Percentiles rank a stretch among this genome's conserved stretches.
Conservation (phyloP, 2,329 filamentous ascomycete genomes). For the Chrysosporium keratinophilum region DNA sequence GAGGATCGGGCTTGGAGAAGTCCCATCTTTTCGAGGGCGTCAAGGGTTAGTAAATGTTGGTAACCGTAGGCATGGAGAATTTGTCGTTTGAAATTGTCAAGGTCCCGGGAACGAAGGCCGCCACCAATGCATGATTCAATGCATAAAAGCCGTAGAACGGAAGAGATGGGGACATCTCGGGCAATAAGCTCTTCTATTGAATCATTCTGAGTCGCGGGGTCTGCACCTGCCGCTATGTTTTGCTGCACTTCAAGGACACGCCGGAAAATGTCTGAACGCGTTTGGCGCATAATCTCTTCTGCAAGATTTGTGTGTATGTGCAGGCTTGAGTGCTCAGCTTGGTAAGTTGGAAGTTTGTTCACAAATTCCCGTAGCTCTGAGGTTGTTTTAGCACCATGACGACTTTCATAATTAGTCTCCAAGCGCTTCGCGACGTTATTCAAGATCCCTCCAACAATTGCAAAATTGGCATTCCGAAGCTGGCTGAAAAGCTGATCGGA, state of each 20-base stretch:
- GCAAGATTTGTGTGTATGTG: slow-evolving; percentile 84
- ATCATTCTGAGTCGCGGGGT: slow-evolving; percentile 80
- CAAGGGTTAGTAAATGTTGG: slow-evolving; percentile 83
- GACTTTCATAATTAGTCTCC: slow-evolving; percentile 76
- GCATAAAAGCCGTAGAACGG: slow-evolving; percentile 74
- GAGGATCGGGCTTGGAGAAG: slow-evolving; percentile 69
- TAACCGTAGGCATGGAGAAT: slow-evolving; percentile 90
- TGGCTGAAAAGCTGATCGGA: slow-evolving; percentile 82
- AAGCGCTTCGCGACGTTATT: slow-evolving; percentile 85
- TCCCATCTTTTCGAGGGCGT: slow-evolving; percentile 78
- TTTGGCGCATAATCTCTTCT: slow-evolving; percentile 91
- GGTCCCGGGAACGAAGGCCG: slow-evolving; percentile 76
- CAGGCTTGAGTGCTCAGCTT: slow-evolving; percentile 86
- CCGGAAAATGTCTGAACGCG: slow-evolving; percentile 78
- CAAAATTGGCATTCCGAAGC: slow-evolving; percentile 86
- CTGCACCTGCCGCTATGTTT: slow-evolving; percentile 80
- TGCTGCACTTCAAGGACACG: slow-evolving; percentile 88
- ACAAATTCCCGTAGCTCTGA: slow-evolving; percentile 91
- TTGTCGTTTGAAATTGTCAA: slow-evolving; percentile 78
- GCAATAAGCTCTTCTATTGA: slow-evolving; percentile 91
- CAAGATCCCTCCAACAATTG: slow-evolving; percentile 76
- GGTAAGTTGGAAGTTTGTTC: slow-evolving; percentile 80
- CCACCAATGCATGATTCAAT: slow-evolving; percentile 85
- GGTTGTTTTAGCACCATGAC: slow-evolving; percentile 76
- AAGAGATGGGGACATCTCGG: slow-evolving; percentile 67